Conservation (phyloP, 1,284 basidiomycete species). For the Pseudozyma sp. region DNA sequence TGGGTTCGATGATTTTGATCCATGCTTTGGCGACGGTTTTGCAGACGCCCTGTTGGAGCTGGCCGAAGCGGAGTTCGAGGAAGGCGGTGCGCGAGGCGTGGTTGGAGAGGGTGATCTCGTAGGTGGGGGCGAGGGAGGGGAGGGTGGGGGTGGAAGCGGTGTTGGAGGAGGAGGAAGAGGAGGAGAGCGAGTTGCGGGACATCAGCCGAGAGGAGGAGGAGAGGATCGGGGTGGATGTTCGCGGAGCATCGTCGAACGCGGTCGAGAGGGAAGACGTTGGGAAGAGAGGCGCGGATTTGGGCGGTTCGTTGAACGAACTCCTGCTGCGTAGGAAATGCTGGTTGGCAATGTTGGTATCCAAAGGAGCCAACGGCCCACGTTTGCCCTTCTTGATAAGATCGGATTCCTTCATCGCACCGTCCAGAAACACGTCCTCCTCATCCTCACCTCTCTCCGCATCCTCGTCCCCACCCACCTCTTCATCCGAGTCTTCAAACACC, state of each 20-base stretch:
- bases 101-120: constrained; percentile 38
- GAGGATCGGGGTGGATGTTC: constrained; percentile 21
- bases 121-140: background rate
- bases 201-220: constrained; percentile 8
- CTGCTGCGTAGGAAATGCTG: constrained; percentile 31
- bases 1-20: constrained; percentile 72
- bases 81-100: constrained; percentile 57
- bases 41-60: constrained; percentile 72
- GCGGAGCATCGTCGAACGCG: constrained; percentile 5
- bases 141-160: constrained; percentile 1
- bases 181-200: constrained; percentile 14
- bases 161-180: constrained; percentile 1
- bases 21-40: constrained; percentile 72
- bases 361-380: constrained; percentile 26
- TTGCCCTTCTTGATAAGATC: background rate
- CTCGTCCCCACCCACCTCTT: constrained; percentile 2
- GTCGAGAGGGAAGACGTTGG: constrained; percentile 11
- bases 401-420: background rate
- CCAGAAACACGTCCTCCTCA: constrained; percentile 8
- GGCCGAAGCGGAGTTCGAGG: constrained; percentile 66
- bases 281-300: constrained; percentile 51
- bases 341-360: constrained; percentile 51
- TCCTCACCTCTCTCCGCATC: constrained; percentile 9
- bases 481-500: constrained; percentile 31
- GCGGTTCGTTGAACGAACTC: constrained; percentile 9